Percentiles rank a stretch among this genome's conserved stretches.
Evolutionary conservation across 2,329 filamentous ascomycete genomes (phyloP).

Genomic region (Rutstroemia sp.): DNA sequence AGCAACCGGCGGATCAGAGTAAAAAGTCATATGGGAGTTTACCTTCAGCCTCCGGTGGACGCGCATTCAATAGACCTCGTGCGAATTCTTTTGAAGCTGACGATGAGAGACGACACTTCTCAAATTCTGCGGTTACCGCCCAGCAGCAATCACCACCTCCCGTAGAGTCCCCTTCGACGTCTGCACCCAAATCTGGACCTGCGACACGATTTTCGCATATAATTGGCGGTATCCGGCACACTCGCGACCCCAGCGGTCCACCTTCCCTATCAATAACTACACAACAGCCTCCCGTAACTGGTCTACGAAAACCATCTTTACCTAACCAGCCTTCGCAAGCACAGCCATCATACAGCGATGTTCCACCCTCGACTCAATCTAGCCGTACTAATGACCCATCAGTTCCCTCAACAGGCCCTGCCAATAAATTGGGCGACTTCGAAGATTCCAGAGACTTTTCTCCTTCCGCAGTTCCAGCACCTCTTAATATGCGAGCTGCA

Average conservation of each 20-base stretch:
- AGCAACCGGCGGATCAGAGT: conserved; percentile 10
- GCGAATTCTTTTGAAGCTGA: conserved; percentile 47
- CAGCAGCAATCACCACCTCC: conserved; percentile 13
- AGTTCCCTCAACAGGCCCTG: conserved; percentile 20
- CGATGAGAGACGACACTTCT: conserved; percentile 46
- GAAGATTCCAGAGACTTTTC: conserved; percentile 42
- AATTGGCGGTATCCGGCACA: conserved; percentile 12
- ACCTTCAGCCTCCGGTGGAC: conserved; percentile 18
- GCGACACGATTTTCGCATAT: conserved; percentile 28
- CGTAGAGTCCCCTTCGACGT: conserved; percentile 4
- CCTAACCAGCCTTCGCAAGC: background rate
- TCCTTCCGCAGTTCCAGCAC: conserved; percentile 43
- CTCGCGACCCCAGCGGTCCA: conserved; percentile 19
- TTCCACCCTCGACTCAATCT: background rate
- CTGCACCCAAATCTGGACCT: background rate
- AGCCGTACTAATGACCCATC: conserved; percentile 13
- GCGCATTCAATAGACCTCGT: conserved; percentile 18
- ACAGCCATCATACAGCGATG: background rate
- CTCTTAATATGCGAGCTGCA: conserved; percentile 37
- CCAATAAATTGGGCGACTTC: conserved; percentile 26
- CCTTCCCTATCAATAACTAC: conserved; percentile 22
- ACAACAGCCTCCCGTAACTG: conserved; percentile 16
- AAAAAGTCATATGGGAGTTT: conserved; percentile 28
- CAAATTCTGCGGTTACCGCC: conserved; percentile 22
- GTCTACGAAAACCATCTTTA: conserved; percentile 17